Conservation (phyloP, 306 rosid species). For the Pyrus communis region DNA sequence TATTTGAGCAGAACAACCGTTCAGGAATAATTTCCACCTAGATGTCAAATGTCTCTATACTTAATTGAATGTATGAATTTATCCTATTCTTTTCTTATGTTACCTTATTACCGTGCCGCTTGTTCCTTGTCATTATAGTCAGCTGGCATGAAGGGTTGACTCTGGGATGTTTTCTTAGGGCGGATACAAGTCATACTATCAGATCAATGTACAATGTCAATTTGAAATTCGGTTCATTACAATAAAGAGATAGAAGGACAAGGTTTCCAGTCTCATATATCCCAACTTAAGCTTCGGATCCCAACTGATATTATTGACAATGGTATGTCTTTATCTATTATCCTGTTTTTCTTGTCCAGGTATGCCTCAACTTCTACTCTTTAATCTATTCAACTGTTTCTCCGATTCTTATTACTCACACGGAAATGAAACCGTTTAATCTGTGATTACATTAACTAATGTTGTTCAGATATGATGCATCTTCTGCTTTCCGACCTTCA, state of each 20-base stretch:
- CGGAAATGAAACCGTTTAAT: neutral
- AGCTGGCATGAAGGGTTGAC: neutral
- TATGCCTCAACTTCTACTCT: neutral
- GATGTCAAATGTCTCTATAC: neutral
- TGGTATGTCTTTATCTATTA: neutral
- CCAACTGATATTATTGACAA: neutral
- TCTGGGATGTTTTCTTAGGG: neutral
- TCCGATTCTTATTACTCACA: neutral
- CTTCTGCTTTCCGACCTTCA: constrained; percentile 27
- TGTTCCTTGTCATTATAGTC: neutral
- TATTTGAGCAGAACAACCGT: neutral
- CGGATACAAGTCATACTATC: neutral
- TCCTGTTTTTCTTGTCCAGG: neutral
- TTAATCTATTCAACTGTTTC: neutral
- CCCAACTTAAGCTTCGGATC: neutral
- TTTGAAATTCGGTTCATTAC: neutral
- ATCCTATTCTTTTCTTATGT: neutral
- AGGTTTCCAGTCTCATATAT: neutral
- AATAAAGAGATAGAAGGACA: neutral
- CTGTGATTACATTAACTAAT: neutral
- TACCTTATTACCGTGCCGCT: neutral
- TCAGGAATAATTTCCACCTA: neutral
- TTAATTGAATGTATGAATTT: neutral
- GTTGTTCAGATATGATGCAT: constrained; percentile 8
- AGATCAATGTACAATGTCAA: neutral